phyloP scores from a whole-genome alignment of 2,329 filamentous ascomycete genomes.

The Colletotrichum abscissum region DNA sequence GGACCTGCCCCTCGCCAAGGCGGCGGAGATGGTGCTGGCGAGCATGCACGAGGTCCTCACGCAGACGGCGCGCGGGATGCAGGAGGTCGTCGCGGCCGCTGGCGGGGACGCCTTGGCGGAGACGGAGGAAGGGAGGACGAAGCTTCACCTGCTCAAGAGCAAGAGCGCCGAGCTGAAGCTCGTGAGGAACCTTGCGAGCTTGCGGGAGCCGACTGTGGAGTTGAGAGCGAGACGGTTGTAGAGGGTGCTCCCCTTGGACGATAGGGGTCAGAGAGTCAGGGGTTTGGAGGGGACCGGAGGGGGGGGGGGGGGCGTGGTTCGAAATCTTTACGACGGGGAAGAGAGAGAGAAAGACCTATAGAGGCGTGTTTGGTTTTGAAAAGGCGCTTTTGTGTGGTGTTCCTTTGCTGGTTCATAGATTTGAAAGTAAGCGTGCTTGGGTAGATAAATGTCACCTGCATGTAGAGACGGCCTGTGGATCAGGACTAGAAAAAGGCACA shows the following conservation, averaged over 20 bases:
- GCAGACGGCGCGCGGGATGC: constrained; percentile 75
- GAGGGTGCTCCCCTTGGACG: constrained; percentile 3
- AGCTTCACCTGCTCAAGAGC: constrained; percentile 75
- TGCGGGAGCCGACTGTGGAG: constrained; percentile 73
- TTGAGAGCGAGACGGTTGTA: constrained; percentile 69
- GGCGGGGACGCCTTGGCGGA: constrained; percentile 49
- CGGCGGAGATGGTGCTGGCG: constrained; percentile 87
- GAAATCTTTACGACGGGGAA: too few relatives aligned
- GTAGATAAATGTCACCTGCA: constrained; percentile 5
- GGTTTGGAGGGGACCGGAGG: too few relatives aligned
- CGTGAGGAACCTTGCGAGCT: constrained; percentile 76
- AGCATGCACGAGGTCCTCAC: constrained; percentile 90
- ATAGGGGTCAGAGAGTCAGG: too few relatives aligned
- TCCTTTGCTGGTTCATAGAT: not conserved
- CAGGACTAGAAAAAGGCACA: constrained; percentile 25
- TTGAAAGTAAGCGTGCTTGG: not conserved
- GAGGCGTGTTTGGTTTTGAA: too few relatives aligned
- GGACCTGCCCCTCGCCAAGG: constrained; percentile 84
- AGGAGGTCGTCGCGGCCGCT: constrained; percentile 57
- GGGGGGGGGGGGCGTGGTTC: too few relatives aligned
- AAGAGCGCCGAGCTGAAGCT: constrained; percentile 91
- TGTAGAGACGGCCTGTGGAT: constrained; percentile 6
- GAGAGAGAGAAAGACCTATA: too few relatives aligned
- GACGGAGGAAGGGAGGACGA: constrained; percentile 63
- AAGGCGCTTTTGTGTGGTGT: too few relatives aligned